Conservation (phyloP, 1,284 basidiomycete species). For the Kalmanozyma brasiliensis region DNA sequence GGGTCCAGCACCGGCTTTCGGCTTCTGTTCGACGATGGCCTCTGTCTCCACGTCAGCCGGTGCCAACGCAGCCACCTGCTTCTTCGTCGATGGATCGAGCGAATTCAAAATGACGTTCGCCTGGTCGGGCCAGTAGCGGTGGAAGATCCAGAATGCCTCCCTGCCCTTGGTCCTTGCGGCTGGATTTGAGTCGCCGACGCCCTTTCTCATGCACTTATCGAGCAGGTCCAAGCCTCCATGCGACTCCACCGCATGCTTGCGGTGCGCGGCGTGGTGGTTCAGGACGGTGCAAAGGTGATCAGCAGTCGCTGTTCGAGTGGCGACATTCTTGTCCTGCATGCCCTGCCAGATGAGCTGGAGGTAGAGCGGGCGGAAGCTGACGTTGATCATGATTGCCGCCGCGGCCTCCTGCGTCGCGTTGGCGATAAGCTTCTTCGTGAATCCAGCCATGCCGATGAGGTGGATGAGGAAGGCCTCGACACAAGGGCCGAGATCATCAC, state of each 20-base stretch:
- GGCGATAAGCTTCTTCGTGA: slow-evolving; percentile 94
- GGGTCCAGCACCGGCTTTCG: slow-evolving; percentile 22
- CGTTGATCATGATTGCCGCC: slow-evolving; percentile 76
- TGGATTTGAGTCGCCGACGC: slow-evolving; percentile 81
- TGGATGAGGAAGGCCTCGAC: slow-evolving; percentile 74
- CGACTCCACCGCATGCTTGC: slow-evolving; percentile 63
- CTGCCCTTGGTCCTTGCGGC: slow-evolving; percentile 81
- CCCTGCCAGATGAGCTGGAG: slow-evolving; percentile 79
- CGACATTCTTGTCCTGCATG: slow-evolving; percentile 85
- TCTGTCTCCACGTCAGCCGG: slow-evolving; percentile 29
- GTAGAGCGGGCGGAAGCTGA: slow-evolving; percentile 77
- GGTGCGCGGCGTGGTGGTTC: slow-evolving; percentile 58
- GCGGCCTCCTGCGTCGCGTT: slow-evolving; percentile 84
- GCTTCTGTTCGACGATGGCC: slow-evolving; percentile 25
- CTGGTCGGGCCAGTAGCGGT: slow-evolving; percentile 79
- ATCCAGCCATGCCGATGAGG: slow-evolving; percentile 85
- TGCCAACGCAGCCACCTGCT: slow-evolving; percentile 80
- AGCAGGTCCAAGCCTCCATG: slow-evolving; percentile 71
- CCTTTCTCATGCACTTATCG: slow-evolving; percentile 78
- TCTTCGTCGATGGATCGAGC: slow-evolving; percentile 78
- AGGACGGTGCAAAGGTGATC: slow-evolving; percentile 67
- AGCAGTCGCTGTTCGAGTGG: slow-evolving; percentile 77
- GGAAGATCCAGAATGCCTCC: slow-evolving; percentile 82
- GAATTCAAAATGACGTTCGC: slow-evolving; percentile 75
- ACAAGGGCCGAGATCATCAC: slow-evolving; percentile 74